Evolutionary conservation across 139 green algal genomes (phyloP).

Genomic region (Marvania coccoides): DNA sequence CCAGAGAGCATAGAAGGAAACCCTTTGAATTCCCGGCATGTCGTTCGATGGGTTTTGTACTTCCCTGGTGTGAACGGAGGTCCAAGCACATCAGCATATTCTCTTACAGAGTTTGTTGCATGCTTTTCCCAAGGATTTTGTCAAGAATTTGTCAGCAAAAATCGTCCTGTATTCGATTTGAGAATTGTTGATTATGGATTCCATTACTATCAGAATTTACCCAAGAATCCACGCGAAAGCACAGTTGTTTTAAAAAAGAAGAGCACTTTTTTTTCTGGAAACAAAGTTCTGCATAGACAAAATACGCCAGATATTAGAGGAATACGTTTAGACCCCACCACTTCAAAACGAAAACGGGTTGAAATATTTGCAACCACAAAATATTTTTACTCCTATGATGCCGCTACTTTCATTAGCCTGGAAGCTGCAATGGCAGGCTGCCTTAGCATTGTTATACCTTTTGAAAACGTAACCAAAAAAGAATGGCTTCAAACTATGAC

Average conservation of each 20-base stretch:
- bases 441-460: slow-evolving; percentile 6
- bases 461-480: not conserved
- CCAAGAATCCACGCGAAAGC: not conserved
- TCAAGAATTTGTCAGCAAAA: slow-evolving; percentile 5
- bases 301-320: not conserved
- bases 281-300: not conserved
- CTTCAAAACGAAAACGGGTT: not conserved
- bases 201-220: not conserved
- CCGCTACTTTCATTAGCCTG: slow-evolving; percentile 1
- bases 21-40: not conserved
- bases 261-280: not conserved
- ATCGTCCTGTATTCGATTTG: not conserved
- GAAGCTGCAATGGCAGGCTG: slow-evolving; percentile 3
- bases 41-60: not conserved
- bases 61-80: not conserved
- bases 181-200: not conserved
- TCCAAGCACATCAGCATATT: no score
- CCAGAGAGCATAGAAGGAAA: no score
- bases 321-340: not conserved
- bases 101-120: no score
- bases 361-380: not conserved
- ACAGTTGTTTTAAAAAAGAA: slow-evolving; percentile 7
- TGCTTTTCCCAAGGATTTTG: slow-evolving; percentile 3
- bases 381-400: not conserved
- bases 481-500: not conserved